Conservation (phyloP, 2,329 filamentous ascomycete genomes). For the Trichoderma pleuroti region DNA sequence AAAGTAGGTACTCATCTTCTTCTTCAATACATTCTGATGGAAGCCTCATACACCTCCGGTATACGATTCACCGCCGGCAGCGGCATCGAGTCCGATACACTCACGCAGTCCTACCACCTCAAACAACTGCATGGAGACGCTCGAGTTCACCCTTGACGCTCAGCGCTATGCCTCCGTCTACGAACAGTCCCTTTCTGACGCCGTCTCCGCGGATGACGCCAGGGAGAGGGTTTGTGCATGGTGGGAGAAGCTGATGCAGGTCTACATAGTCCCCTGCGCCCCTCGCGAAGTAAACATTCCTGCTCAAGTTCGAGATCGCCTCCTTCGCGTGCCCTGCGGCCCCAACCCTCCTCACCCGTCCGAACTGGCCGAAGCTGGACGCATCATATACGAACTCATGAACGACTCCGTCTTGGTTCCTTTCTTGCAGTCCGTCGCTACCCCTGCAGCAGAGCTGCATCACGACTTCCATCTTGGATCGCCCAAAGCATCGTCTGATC, state of each 20-base stretch:
- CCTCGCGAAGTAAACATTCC: constrained; percentile 89
- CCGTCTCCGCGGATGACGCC: constrained; percentile 39
- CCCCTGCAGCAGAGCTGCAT: constrained; percentile 35
- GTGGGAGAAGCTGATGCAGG: constrained; percentile 84
- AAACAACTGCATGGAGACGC: constrained; percentile 92
- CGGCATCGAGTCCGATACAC: constrained; percentile 2
- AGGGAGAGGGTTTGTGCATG: constrained; percentile 70
- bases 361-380: constrained; percentile 74
- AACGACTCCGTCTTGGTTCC: constrained; percentile 92
- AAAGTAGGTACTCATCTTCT: no score
- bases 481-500: constrained; percentile 40
- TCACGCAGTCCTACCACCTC: constrained; percentile 8
- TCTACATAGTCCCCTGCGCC: constrained; percentile 83
- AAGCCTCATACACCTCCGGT: background rate
- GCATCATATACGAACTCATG: constrained; percentile 93
- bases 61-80: background rate
- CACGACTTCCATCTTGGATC: constrained; percentile 41
- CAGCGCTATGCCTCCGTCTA: constrained; percentile 71
- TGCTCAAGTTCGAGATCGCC: constrained; percentile 74
- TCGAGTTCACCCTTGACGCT: constrained; percentile 95
- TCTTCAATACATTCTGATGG: background rate
- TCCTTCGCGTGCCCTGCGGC: constrained; percentile 57
- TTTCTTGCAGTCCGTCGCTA: constrained; percentile 70
- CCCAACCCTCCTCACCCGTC: constrained; percentile 68
- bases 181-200: constrained; percentile 40